Evolutionary conservation across 1,139 yeast species (phyloP).

Genomic region (Geotrichum australiense): DNA sequence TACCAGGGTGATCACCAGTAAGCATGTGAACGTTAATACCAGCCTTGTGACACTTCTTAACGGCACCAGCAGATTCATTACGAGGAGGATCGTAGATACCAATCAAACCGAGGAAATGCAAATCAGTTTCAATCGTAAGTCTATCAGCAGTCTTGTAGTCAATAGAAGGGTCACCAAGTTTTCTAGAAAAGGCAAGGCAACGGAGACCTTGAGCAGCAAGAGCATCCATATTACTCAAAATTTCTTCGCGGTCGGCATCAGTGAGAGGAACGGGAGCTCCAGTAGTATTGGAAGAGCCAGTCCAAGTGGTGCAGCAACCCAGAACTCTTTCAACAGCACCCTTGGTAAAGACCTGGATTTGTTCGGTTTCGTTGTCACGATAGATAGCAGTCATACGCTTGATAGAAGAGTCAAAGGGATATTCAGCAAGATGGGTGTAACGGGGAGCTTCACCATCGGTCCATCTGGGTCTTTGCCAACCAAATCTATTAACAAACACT

Average conservation of each 20-base stretch:
- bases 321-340: slow-evolving; percentile 77
- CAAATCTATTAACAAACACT: slow-evolving; percentile 57
- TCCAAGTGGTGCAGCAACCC: slow-evolving; percentile 51
- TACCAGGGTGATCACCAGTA: slow-evolving; percentile 80
- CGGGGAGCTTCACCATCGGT: slow-evolving; percentile 31
- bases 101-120: slow-evolving; percentile 60
- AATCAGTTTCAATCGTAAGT: slow-evolving; percentile 46
- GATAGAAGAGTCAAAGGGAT: slow-evolving; percentile 71
- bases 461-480: slow-evolving; percentile 42
- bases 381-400: slow-evolving; percentile 70
- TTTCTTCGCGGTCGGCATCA: slow-evolving; percentile 37
- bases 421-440: slow-evolving; percentile 50
- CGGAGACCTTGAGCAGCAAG: slow-evolving; percentile 66
- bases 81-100: slow-evolving; percentile 86
- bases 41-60: slow-evolving; percentile 61
- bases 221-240: slow-evolving; percentile 54
- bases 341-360: slow-evolving; percentile 48
- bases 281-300: slow-evolving; percentile 8
- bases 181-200: slow-evolving; percentile 60
- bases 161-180: slow-evolving; percentile 16
- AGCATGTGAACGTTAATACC: slow-evolving; percentile 81
- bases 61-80: slow-evolving; percentile 61
- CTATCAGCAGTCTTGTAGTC: slow-evolving; percentile 38
- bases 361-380: slow-evolving; percentile 32
- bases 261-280: slow-evolving; percentile 33